These are phyloP conservation scores for Rhamnella rubrinervis DNA, from an alignment of 331 rosid genomes.

Conservation along the genomic window DNA sequence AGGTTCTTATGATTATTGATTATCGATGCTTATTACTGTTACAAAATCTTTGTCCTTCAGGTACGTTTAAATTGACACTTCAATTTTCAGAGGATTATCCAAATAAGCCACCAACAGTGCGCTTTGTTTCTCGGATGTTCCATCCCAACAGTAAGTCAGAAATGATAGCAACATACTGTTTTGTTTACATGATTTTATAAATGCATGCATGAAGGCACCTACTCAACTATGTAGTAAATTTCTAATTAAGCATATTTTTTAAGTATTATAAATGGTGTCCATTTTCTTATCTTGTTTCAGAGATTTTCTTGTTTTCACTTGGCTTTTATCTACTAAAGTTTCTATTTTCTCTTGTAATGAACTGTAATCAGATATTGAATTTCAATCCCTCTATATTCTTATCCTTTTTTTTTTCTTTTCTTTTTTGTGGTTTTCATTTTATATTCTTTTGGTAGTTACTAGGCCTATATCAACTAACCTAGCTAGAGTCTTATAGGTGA, in stretches of 20 bases:
- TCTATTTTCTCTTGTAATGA: background rate
- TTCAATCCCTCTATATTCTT: no score
- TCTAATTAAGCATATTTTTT: no score
- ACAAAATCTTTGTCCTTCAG: constrained; percentile 40
- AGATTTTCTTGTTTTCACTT: no score
- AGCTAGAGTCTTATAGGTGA: background rate
- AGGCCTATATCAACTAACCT: background rate
- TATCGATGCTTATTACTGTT: background rate
- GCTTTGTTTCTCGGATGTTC: constrained; percentile 96
- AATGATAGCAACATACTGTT: constrained; percentile 9
- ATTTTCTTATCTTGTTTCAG: background rate
- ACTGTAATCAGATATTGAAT: background rate
- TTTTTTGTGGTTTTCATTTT: background rate
- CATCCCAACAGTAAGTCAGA: constrained; percentile 90
- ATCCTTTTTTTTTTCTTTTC: no score
- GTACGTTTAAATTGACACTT: constrained; percentile 93
- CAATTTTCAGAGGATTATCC: constrained; percentile 96
- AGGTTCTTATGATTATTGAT: background rate
- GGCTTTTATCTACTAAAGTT: no score
- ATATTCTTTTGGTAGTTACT: background rate
- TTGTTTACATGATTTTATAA: background rate
- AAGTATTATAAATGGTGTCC: background rate
- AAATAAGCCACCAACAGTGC: constrained; percentile 91
- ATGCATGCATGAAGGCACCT: background rate
- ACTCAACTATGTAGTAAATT: no score